These are phyloP conservation scores for Colletotrichum liriopes DNA, from an alignment of 2,329 filamentous ascomycete species.

Conservation along the genomic window DNA sequence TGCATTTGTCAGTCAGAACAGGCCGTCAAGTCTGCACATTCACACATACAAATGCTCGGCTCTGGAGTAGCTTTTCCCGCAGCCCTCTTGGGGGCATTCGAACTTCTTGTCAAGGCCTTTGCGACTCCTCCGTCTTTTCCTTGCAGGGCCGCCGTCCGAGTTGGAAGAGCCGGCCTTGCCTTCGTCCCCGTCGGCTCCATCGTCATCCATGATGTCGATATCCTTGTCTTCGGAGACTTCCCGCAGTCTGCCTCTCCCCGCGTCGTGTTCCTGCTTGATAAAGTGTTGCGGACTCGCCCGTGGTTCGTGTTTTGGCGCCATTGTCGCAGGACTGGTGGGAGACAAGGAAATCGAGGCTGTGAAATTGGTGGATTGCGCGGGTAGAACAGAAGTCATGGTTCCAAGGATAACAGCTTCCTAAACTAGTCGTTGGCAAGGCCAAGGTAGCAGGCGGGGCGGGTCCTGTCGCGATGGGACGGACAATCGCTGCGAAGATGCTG, in stretches of 20 bases:
- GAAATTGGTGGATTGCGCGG: constrained; percentile 57
- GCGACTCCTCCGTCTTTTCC: constrained; percentile 79
- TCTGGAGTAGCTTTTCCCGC: constrained; percentile 95
- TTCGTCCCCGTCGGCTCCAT: constrained; percentile 56
- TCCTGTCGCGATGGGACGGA: constrained; percentile 32
- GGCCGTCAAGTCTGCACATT: background rate
- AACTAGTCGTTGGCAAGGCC: constrained; percentile 21
- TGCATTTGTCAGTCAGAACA: constrained; percentile 46
- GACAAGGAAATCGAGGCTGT: constrained; percentile 57
- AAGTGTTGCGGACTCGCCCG: constrained; percentile 55
- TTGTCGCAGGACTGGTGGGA: constrained; percentile 56
- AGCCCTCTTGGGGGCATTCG: constrained; percentile 87
- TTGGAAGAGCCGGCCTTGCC: constrained; percentile 66
- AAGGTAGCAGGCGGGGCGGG: constrained; percentile 6
- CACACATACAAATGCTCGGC: constrained; percentile 90
- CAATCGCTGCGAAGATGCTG: constrained; percentile 12
- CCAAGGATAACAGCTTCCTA: constrained; percentile 12
- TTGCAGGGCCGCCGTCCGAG: constrained; percentile 67
- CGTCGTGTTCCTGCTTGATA: constrained; percentile 58
- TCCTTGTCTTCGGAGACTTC: constrained; percentile 62
- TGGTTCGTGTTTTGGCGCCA: constrained; percentile 60
- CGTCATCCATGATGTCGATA: constrained; percentile 58
- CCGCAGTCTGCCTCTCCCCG: constrained; percentile 58
- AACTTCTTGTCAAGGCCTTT: constrained; percentile 87
- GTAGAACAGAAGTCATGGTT: constrained; percentile 61